Evolutionary conservation across 805 yeast species (phyloP).

Genomic region (Candida ponderosae): DNA sequence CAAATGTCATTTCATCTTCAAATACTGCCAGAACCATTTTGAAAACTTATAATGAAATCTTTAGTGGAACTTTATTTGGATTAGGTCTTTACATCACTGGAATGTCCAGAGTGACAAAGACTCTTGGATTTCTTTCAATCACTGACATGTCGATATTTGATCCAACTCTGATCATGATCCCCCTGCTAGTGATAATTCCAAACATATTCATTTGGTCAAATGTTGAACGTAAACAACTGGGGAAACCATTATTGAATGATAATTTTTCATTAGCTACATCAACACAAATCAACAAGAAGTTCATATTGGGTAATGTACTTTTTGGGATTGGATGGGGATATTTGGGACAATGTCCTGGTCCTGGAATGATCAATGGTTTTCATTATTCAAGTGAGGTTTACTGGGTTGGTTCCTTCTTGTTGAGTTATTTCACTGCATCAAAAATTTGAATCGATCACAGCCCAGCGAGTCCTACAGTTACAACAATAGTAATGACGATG

Average conservation of each 20-base stretch:
- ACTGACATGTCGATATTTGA: conserved; percentile 30
- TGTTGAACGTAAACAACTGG: no score
- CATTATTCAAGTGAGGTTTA: conserved; percentile 11
- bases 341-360: conserved; percentile 47
- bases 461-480: no score
- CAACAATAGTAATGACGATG: no score
- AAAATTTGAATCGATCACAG: no score
- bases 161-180: conserved; percentile 38
- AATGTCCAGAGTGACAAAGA: conserved; percentile 35
- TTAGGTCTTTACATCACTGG: conserved; percentile 40
- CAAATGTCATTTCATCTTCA: no score
- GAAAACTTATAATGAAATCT: conserved; percentile 10
- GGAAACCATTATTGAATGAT: conserved; percentile 14
- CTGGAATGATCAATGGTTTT: conserved; percentile 28
- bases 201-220: conserved; percentile 30
- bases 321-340: conserved; percentile 51
- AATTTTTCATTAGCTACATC: conserved; percentile 19
- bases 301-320: conserved; percentile 33
- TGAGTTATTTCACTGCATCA: not conserved
- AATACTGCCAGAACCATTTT: no score
- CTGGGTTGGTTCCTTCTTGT: not conserved
- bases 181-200: conserved; percentile 36
- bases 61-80: conserved; percentile 32
- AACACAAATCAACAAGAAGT: conserved; percentile 18
- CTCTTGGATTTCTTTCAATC: conserved; percentile 37